Conservation (phyloP, 805 yeast genomes). For the Barnettozyma sp. region DNA sequence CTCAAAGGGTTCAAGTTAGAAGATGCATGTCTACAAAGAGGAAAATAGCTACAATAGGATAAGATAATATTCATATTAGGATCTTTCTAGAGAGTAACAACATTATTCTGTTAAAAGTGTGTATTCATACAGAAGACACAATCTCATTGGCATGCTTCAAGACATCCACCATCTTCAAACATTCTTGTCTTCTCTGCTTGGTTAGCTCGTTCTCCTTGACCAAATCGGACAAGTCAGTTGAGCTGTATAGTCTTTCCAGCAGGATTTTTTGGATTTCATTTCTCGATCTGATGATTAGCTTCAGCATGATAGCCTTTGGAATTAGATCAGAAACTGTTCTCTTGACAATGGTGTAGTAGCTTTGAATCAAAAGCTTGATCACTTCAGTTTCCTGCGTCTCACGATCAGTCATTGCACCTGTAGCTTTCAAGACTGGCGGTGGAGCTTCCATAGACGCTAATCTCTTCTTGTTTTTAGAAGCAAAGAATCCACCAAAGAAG, state of each 20-base stretch:
- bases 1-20: no score
- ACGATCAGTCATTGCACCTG: conserved; percentile 86
- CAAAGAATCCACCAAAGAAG: conserved; percentile 93
- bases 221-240: conserved; percentile 64
- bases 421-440: conserved; percentile 88
- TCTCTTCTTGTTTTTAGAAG: conserved; percentile 87
- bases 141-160: conserved; percentile 85
- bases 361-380: conserved; percentile 81
- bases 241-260: conserved; percentile 77
- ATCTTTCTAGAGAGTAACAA: background rate
- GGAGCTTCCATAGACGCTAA: conserved; percentile 96
- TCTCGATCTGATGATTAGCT: conserved; percentile 77
- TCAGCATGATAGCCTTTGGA: conserved; percentile 93
- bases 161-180: conserved; percentile 91
- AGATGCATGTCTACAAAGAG: background rate
- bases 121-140: conserved; percentile 43
- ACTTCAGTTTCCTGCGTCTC: conserved; percentile 97
- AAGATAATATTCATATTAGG: background rate
- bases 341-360: conserved; percentile 89
- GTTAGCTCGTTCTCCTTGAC: conserved; percentile 90
- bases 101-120: no score
- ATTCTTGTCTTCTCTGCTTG: conserved; percentile 90
- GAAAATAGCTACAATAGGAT: background rate
- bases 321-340: conserved; percentile 89
- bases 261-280: conserved; percentile 86